phyloP scores from a whole-genome alignment of 2,329 filamentous ascomycete species.

The Colletotrichum trifolii region DNA sequence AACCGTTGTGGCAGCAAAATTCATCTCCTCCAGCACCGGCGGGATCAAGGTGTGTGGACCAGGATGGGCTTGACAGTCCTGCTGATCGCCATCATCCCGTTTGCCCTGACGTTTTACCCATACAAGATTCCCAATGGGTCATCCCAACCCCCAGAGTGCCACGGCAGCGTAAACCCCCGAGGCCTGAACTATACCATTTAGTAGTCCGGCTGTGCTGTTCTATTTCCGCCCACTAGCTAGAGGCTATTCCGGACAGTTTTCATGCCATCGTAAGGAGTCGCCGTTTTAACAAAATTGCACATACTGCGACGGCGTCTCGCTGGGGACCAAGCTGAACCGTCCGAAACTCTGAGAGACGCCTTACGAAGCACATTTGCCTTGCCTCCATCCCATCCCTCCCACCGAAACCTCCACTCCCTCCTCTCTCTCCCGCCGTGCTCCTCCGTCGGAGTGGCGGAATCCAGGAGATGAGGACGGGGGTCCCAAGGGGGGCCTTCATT shows the following conservation, averaged over 20 bases:
- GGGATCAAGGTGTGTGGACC: conserved; percentile 31
- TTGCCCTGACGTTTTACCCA: conserved; percentile 19
- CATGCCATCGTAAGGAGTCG: not conserved
- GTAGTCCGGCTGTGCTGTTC: not conserved
- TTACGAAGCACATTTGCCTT: not conserved
- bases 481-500: conserved; percentile 18
- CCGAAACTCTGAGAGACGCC: too few species aligned
- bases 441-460: conserved; percentile 31
- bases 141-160: not conserved
- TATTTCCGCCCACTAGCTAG: not conserved
- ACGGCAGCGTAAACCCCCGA: too few species aligned
- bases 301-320: too few species aligned
- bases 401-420: conserved; percentile 11
- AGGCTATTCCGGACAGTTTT: too few species aligned
- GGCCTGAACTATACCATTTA: too few species aligned
- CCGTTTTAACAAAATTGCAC: too few species aligned
- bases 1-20: not conserved
- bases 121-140: conserved; percentile 15
- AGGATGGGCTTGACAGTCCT: conserved; percentile 17
- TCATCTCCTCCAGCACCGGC: conserved; percentile 9
- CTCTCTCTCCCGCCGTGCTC: conserved; percentile 22
- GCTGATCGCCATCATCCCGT: conserved; percentile 27
- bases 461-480: conserved; percentile 26
- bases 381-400: conserved; percentile 6
- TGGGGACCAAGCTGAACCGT: too few species aligned